Base-by-base conservation (phyloP, 345 rosid species). In the Salix purpurea region DNA sequence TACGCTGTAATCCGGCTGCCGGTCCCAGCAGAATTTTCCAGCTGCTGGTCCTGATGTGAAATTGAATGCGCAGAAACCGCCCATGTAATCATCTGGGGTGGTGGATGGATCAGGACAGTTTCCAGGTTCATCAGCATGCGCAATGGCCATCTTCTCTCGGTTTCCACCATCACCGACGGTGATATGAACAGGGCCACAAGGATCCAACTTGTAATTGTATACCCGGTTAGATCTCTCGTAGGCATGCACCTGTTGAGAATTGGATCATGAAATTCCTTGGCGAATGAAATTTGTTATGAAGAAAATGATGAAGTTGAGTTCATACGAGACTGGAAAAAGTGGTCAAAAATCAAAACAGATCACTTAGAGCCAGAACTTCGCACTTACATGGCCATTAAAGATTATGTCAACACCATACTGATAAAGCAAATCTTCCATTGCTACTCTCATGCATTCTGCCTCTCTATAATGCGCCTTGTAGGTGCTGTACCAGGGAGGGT, bases 171-270 rank as follows among this genome's bases (percentile, higher is more conserved):
- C 90, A 68, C 99, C 99, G 15, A 88, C 86, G 0, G 90, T 79
- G 71, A 95, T 88, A 81, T 91, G 87, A 48, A 93, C 85, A 3
- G 93, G 94, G 16, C 96, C 98, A 78, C 93, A 91, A 19, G 89
- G 93, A 90, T 95, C 98, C 74, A 93, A 78, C 0, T 78, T 76
- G 85, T 95, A 95, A 86, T 91, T 89, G 80, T 90, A 95, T 42
- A 93, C 91, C 68, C 97, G 86, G 82, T 95, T 95, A 46, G 97
- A 90, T 71, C 99, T 93, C 86, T 95, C 99, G 56, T 95, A 95
- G 18, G 94, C 97, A 85, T 94, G 89, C 73, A 94, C 94, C 98
- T 94, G 86, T 72, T 68, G 26, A 67, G 71, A 75, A 24, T 70
- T 70, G 42, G 4, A 40, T 2, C 74, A 34, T 10, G 64, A 64